Evolutionary conservation across 2,329 filamentous ascomycete species (phyloP).

Genomic region (Colletotrichum gigasporum): DNA sequence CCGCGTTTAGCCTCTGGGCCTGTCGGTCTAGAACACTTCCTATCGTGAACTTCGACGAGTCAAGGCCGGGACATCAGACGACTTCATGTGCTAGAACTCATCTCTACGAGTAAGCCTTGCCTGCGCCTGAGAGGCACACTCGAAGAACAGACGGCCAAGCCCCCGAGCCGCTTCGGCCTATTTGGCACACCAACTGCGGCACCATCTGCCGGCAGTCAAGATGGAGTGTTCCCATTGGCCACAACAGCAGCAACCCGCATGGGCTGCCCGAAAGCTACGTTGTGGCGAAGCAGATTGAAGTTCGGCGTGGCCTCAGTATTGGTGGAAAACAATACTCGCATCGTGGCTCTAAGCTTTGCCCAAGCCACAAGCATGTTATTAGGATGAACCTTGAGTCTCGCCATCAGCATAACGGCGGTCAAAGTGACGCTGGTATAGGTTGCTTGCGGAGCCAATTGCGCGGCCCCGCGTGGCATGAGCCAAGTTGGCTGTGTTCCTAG

Average conservation of each 20-base stretch:
- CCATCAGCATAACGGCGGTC: slow-evolving; percentile 7
- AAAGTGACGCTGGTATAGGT: slow-evolving; percentile 23
- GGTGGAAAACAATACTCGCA: background rate
- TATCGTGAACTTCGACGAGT: background rate
- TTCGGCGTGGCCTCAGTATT: slow-evolving; percentile 9
- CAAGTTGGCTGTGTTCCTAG: slow-evolving; percentile 9
- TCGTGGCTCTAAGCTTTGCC: slow-evolving; percentile 1
- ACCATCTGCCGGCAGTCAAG: slow-evolving; percentile 2
- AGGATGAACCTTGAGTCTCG: background rate
- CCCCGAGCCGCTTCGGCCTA: background rate
- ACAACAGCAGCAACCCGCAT: background rate
- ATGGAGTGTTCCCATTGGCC: slow-evolving; percentile 4
- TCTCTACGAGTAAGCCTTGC: too few relatives aligned
- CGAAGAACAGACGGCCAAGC: slow-evolving; percentile 21
- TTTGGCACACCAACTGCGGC: slow-evolving; percentile 5
- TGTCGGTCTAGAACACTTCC: background rate
- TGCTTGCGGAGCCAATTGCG: slow-evolving; percentile 19
- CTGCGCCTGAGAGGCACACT: too few relatives aligned
- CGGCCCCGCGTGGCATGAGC: slow-evolving; percentile 26
- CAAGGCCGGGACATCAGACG: background rate
- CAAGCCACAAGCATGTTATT: slow-evolving; percentile 4
- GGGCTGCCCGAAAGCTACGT: background rate
- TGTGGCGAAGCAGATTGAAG: background rate
- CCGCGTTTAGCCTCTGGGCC: background rate
- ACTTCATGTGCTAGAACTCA: background rate